These are phyloP conservation scores for Cladosporium sp. DNA, from an alignment of 2,329 filamentous ascomycete species.

Conservation along the genomic window DNA sequence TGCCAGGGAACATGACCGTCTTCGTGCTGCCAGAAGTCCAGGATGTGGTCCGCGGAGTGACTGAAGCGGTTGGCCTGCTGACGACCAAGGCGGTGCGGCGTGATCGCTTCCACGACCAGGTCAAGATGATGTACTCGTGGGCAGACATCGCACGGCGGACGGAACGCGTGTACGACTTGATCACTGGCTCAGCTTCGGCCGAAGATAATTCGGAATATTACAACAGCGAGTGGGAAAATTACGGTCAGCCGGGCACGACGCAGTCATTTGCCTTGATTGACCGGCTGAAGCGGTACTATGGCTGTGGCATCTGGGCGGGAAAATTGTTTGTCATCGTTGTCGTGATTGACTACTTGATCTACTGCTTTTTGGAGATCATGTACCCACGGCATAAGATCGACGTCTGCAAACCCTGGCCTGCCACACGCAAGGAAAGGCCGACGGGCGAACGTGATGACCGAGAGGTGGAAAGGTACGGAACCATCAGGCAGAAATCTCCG, in stretches of 20 bases:
- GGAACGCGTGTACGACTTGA: constrained; percentile 91
- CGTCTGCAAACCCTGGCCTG: constrained; percentile 82
- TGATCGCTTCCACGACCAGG: constrained; percentile 92
- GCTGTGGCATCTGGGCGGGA: constrained; percentile 96
- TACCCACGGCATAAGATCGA: constrained; percentile 84
- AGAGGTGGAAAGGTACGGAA: constrained; percentile 13
- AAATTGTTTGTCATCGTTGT: constrained; percentile 95
- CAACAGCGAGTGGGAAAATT: constrained; percentile 62
- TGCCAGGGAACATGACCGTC: constrained; percentile 94
- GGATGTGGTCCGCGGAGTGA: constrained; percentile 84
- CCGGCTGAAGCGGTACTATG: constrained; percentile 91
- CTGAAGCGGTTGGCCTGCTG: constrained; percentile 80
- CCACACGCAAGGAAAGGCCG: neutral
- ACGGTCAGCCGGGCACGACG: constrained; percentile 44
- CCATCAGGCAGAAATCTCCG: constrained; percentile 16
- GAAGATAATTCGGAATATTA: constrained; percentile 75
- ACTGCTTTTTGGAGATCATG: constrained; percentile 80
- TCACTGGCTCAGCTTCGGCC: constrained; percentile 71
- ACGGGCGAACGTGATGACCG: constrained; percentile 7
- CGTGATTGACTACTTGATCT: constrained; percentile 89
- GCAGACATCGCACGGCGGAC: constrained; percentile 90
- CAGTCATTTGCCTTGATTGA: constrained; percentile 92
- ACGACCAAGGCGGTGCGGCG: constrained; percentile 78
- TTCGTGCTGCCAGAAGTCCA: constrained; percentile 97
- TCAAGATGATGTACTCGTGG: constrained; percentile 99